These are phyloP conservation scores for Leishmania tropica DNA, from an alignment of 208 protist genomes.

Conservation along the genomic window DNA sequence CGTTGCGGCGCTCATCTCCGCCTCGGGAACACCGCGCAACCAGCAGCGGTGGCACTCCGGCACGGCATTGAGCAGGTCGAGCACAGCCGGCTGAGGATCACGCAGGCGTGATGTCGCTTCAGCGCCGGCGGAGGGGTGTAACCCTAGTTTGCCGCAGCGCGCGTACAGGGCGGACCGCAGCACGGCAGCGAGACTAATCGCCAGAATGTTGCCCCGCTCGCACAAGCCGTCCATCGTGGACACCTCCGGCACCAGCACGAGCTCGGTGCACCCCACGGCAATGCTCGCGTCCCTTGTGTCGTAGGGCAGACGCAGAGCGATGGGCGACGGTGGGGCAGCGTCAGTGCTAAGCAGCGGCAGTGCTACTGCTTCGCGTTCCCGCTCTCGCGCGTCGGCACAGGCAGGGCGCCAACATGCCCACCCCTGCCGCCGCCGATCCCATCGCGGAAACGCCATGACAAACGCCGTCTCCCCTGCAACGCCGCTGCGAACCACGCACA, in stretches of 20 bases:
- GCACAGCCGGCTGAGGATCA: not conserved
- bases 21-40: conserved; percentile 25
- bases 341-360: conserved; percentile 43
- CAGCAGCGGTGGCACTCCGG: conserved; percentile 36
- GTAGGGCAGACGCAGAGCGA: conserved; percentile 73
- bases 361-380: conserved; percentile 24
- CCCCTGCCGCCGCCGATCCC: conserved; percentile 40
- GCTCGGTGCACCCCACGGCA: conserved; percentile 52
- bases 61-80: conserved; percentile 32
- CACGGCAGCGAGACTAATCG: conserved; percentile 34
- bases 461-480: conserved; percentile 35
- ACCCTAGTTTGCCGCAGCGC: conserved; percentile 22
- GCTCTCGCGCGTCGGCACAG: not conserved
- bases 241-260: conserved; percentile 60
- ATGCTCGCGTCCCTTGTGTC: conserved; percentile 54
- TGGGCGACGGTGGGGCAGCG: conserved; percentile 44
- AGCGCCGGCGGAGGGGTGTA: conserved; percentile 3
- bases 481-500: conserved; percentile 63
- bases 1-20: conserved; percentile 21
- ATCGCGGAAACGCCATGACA: conserved; percentile 67
- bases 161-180: conserved; percentile 53
- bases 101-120: not conserved
- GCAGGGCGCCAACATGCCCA: conserved; percentile 59
- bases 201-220: conserved; percentile 21
- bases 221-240: not conserved